Evolutionary conservation across 108 stramenopile species (phyloP), one percentile per base, ranked within the genome.

Genomic region (Cyclotella choctawhatcheeana): DNA sequence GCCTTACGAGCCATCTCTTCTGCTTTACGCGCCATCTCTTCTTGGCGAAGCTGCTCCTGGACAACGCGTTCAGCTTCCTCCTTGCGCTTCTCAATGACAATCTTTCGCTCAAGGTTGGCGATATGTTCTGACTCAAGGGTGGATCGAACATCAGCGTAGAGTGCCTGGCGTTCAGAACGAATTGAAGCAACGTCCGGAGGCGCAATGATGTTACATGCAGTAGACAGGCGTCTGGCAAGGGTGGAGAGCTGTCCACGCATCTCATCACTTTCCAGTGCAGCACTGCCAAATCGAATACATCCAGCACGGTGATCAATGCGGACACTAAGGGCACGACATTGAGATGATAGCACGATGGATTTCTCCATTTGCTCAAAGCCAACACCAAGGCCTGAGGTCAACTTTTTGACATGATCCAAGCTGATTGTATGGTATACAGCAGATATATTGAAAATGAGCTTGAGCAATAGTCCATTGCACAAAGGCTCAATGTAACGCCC

Each of bases 311-410:
- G 93, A 66, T 98, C 97, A 75, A 98, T 82, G 30, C 86, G 77
- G 47, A 91, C 89, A 50, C 70, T 67, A 18, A 95, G 55, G 20
- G 82, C 85, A 45, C 83, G 81, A 17, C 82, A 83, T 67, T 88
- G 85, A 8, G 89, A 84, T 17, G 94, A 93, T 18, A 86, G 58
- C 7, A 97, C 93, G 44, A 98, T 81, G 20, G 85, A 76, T 66
- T 94, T 95, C 82, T 98, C 98, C 67, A 97, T 88, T 53, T 96
- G 87, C 58, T 91, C 82, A 81, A 93, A 93, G 34, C 84, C 79
- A 61, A 97, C 84, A 12, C 85, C 88, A 1, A 98, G 84, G 1
- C 92, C 94, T 10, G 83, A 63, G 8, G 95, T 84, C 0, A 96
- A 77, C 8, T 64, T 74, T 82, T 91, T 83, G 35, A 97, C 76